Evolutionary conservation across 225 moss, liverwort and hornwort species (phyloP), one percentile per base, ranked within the genome.

Genomic region (Marchantia paleacea): DNA sequence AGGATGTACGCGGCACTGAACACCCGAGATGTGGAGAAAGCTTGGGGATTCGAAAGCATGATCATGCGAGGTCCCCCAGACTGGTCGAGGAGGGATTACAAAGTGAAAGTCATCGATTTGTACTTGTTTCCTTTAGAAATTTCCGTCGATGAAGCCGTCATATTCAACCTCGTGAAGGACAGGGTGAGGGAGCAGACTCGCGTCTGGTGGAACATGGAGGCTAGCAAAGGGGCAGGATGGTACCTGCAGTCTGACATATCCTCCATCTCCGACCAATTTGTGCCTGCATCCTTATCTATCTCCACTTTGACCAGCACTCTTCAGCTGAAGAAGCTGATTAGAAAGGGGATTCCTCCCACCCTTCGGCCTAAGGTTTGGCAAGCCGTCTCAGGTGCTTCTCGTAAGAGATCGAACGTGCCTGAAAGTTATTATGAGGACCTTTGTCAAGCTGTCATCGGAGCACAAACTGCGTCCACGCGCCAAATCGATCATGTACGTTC

Each of bases 351-450:
- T 79, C 96, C 96, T 73, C 96, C 96, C 7, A 73, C 93, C 49
- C 83, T 97, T n/a, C 87, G 96, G 67, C 90, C 90, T 12, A 91
- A 91, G 79, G 97, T 97, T 8, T 97, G 97, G 97, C 90, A 87
- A 26, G 92, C 94, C 69, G 90, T 94, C 70, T 97, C 97, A 3
- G 97, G 97, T 25, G 91, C 91, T 30, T 85, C 84, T 51, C 89
- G 89, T 71, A 97, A 97, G 78, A 89, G 90, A 57, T 90, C 94
- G 4, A 97, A 92, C 12, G 97, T 97, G 16, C 97, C 97, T 1
- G 94, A 97, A 12, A 93, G 94, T 73, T 97, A 97, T 71, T 97
- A 97, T 63, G 90, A 93, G 80, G 97, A 97, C 84, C 81, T 97
- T 2, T 91, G 82, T 52, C 93, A 91, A 69, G 97, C 94, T 3